Percentiles rank a stretch among this genome's conserved stretches.
Evolutionary conservation across 2,329 filamentous ascomycete genomes (phyloP).

Genomic region (Curvularia verruculosa): DNA sequence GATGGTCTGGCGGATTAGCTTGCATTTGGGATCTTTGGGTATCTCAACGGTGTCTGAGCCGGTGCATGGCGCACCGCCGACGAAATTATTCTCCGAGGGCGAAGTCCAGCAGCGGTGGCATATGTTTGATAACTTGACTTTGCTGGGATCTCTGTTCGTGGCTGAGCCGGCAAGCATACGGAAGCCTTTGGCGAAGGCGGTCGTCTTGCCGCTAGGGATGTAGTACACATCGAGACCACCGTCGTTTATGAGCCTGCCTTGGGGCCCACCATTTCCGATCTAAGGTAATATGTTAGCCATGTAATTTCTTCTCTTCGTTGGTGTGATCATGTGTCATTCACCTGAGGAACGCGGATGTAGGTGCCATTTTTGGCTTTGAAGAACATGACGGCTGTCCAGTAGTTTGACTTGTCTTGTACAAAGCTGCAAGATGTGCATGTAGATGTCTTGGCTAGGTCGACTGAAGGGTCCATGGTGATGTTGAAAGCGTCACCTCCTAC

Average conservation of each 20-base stretch:
- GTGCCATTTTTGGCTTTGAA: slow-evolving; percentile 44
- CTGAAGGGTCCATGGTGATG: slow-evolving; percentile 41
- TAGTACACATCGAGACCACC: slow-evolving; percentile 46
- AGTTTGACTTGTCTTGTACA: slow-evolving; percentile 42
- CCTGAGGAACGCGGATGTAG: slow-evolving; percentile 40
- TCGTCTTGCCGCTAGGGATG: slow-evolving; percentile 42
- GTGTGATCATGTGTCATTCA: neutral
- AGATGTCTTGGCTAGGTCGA: slow-evolving; percentile 32
- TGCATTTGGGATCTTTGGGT: slow-evolving; percentile 54
- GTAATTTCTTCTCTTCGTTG: neutral
- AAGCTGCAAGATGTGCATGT: slow-evolving; percentile 45
- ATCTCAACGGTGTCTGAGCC: slow-evolving; percentile 60
- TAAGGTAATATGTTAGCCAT: neutral
- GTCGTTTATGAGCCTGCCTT: slow-evolving; percentile 44
- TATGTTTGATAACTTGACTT: slow-evolving; percentile 39
- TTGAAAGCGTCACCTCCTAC: slow-evolving; percentile 45
- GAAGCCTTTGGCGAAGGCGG: slow-evolving; percentile 47
- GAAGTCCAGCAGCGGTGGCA: slow-evolving; percentile 51
- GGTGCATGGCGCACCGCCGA: slow-evolving; percentile 58
- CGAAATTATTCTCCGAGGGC: slow-evolving; percentile 55
- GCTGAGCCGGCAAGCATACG: slow-evolving; percentile 43
- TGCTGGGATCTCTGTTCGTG: slow-evolving; percentile 38
- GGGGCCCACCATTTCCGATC: slow-evolving; percentile 43
- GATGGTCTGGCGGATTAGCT: slow-evolving; percentile 62
- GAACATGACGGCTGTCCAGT: slow-evolving; percentile 48